Evolutionary conservation across 2,329 filamentous ascomycete genomes (phyloP), one percentile per base, ranked within the genome.

Genomic region (Beauveria sp.): DNA sequence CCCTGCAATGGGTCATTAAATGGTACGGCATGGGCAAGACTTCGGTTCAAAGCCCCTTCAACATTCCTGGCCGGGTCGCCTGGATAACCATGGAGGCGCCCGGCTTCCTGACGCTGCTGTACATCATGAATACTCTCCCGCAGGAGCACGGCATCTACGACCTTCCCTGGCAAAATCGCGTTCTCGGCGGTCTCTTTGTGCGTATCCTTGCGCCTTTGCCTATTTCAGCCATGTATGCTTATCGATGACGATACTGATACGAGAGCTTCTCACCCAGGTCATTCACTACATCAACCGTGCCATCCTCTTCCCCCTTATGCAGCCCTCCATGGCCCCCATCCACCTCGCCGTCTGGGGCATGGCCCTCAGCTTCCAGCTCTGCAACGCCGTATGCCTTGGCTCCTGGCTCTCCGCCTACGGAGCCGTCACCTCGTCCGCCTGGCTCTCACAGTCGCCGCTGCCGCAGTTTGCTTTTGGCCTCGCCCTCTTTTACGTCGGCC

Each of bases 21-120:
- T 96, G 85, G 82, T 95, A 97, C 73, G 90, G 90, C 56, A 91
- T 93, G 79, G 95, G 95, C 73, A 98, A 98, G 76, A 96, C 93
- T 3, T 96, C 91, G 3, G 81, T 86, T 20, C 70, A 80, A 3
- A 92, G 88, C 68, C 77, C 77, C 14, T 79, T 95, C 71, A 99
- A 99, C 75, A 74, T 98, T n/a, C 90, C 93, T 1, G 95, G 95
- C 64, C 90, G 90, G 68, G 78, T 91, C 65, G 92, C 86, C 62
- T 99, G 95, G 95, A 81, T 89, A 61, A 83, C 86, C 2, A 97
- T 97, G 91, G 95, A 99, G 74, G 78, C 83, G 16, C 86, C 90
- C 0, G 91, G 91, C 18, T 87, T 92, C 70, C 69, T 91, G 40
- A 89, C 86, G 14, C 77, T 97, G 62, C 74, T 95, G 60, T 97